A percentile compares a stretch with the other conserved stretches of the same genome.
Evolutionary conservation across 2,329 filamentous ascomycete species (phyloP).

Genomic region (Davidsoniella neocaledoniae): DNA sequence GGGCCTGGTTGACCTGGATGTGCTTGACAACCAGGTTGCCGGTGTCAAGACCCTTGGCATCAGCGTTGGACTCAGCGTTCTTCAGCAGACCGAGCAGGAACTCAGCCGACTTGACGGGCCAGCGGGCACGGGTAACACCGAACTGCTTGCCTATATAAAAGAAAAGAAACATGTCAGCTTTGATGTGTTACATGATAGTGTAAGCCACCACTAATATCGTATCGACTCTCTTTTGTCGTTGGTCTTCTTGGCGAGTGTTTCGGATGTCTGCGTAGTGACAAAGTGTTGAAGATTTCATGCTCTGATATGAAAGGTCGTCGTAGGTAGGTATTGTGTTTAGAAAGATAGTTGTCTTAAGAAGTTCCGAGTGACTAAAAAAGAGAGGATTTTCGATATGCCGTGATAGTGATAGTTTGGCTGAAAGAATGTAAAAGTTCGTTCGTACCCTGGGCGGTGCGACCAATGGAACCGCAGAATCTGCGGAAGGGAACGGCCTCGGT

Average conservation of each 20-base stretch:
- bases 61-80: slow-evolving; percentile 94
- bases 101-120: slow-evolving; percentile 98
- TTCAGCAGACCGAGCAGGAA: slow-evolving; percentile 94
- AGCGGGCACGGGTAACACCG: slow-evolving; percentile 94
- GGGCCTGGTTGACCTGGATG: slow-evolving; percentile 99
- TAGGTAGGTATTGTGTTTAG: too few species aligned
- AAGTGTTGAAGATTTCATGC: neutral
- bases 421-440: slow-evolving; percentile 16
- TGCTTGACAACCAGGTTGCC: slow-evolving; percentile 97
- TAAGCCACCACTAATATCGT: neutral
- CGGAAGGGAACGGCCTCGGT: slow-evolving; percentile 97
- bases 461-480: slow-evolving; percentile 89
- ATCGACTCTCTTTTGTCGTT: neutral
- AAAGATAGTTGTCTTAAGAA: too few species aligned
- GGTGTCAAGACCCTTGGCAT: slow-evolving; percentile 94
- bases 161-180: slow-evolving; percentile 1
- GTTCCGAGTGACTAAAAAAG: too few species aligned
- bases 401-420: neutral
- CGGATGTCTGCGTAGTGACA: neutral
- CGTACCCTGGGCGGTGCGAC: slow-evolving; percentile 95
- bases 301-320: neutral
- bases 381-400: too few species aligned
- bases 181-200: neutral
- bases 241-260: neutral
- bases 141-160: slow-evolving; percentile 73